Conservation (phyloP, 148 eudicot genomes). For the Rheum nobile region DNA sequence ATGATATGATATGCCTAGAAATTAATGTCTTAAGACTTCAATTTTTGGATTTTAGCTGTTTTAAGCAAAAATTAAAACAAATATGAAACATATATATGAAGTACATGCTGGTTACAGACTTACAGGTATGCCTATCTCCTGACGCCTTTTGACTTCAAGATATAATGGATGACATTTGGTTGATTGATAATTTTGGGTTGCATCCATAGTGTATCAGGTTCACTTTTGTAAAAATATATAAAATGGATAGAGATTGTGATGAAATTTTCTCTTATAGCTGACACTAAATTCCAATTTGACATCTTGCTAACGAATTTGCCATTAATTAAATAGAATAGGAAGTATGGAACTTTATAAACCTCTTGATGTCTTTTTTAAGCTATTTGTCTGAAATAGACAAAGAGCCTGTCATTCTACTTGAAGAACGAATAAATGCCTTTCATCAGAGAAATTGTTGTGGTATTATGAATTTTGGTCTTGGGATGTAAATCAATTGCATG, state of each 20-base stretch:
- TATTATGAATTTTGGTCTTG: background rate
- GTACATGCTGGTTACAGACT: background rate
- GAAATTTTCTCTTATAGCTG: background rate
- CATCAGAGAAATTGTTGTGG: background rate
- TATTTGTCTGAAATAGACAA: background rate
- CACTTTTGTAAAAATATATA: background rate
- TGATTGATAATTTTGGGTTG: background rate
- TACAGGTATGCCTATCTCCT: background rate
- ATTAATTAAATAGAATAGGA: background rate
- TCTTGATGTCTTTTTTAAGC: background rate
- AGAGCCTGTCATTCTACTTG: background rate
- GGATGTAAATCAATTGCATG: background rate
- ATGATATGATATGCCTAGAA: background rate
- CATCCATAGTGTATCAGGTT: background rate
- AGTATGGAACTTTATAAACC: background rate
- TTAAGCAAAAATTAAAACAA: background rate
- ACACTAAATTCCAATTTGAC: background rate
- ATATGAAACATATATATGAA: background rate
- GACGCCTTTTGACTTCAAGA: background rate
- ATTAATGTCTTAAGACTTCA: background rate
- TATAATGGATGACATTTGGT: background rate
- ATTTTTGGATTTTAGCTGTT: background rate
- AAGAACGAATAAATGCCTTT: background rate
- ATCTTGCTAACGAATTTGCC: background rate
- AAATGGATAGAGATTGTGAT: background rate